Evolutionary conservation across 176 grass and related monocot genomes (phyloP), one percentile per base, ranked within the genome.

Genomic region (Cenchrus americanus): DNA sequence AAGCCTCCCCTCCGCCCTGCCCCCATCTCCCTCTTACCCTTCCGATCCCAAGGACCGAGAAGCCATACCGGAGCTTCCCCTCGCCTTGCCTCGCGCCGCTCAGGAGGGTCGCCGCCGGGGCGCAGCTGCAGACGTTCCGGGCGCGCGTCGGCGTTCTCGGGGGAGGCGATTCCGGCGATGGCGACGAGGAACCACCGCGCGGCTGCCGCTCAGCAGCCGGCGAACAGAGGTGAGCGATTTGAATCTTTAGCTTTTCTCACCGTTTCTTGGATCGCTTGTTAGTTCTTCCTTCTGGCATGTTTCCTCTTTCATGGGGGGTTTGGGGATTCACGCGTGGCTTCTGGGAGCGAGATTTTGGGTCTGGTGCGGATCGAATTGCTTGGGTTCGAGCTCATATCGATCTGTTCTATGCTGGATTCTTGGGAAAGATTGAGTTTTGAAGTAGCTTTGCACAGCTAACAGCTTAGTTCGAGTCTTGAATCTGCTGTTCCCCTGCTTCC

Each of bases 101-200:
- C 34, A n/a, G 13, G 50, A 34, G 69, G 40, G 12, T 37, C 74
- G 62, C 50, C 27, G 67, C 41, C 67, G 19, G 70, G 37, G 44
- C 32, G 30, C 50, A 14, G 68, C 49, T 90, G 62, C 57, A 77
- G 30, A 82, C 82, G 26, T 86, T 83, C 63, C 63, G 87, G 53
- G 53, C 87, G 34, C 87, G 34, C 80, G 34, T 37, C 79, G 41
- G 82, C 69, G 88, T 76, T 80, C 78, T 57, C 50, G 61, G 77
- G 75, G 37, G 41, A 40, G 50, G 46, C 21, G 55, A 44, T 44
- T 65, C 69, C 47, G 15, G 50, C 50, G 18, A 99, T 99, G 96
- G 96, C 89, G 34, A 88, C 93, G 0, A 92, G 73, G 85, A 78
- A 89, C 69, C 85, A 91, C 67, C 90, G 76, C 30, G 84, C 60